phyloP scores from a whole-genome alignment of 495 filamentous ascomycete species.

The Apiosordaria backusii region DNA sequence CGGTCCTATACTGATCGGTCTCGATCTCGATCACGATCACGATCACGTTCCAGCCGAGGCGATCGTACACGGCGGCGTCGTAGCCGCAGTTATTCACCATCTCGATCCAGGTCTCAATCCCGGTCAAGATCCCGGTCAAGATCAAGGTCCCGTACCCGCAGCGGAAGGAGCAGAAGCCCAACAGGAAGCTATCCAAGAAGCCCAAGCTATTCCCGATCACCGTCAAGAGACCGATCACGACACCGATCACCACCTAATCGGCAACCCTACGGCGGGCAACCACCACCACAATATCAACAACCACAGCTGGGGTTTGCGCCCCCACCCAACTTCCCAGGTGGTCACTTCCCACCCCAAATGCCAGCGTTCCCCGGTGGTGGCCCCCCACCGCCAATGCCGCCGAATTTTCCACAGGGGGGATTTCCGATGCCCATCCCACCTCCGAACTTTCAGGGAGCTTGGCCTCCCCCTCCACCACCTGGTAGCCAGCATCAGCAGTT shows the following conservation, averaged over 20 bases:
- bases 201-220: not conserved
- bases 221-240: conserved; percentile 3
- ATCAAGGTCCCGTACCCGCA: not conserved
- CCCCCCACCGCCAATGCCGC: too few species aligned
- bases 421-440: conserved; percentile 40
- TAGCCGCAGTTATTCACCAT: conserved; percentile 50
- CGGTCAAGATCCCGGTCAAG: conserved; percentile 10
- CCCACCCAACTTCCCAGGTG: not conserved
- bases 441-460: conserved; percentile 29
- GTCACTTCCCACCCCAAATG: conserved; percentile 25
- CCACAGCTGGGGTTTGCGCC: not conserved
- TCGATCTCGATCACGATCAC: conserved; percentile 11
- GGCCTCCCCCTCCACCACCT: conserved; percentile 26
- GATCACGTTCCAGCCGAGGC: conserved; percentile 10
- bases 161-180: not conserved
- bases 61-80: conserved; percentile 34
- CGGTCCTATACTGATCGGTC: conserved; percentile 5
- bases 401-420: not conserved
- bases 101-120: conserved; percentile 30
- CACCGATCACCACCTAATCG: not conserved
- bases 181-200: not conserved
- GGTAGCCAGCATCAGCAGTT: not conserved
- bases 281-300: conserved; percentile 6
- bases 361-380: too few species aligned
- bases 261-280: not conserved